Evolutionary conservation across 1,284 basidiomycete genomes (phyloP), one percentile per base, ranked within the genome.

Genomic region (Naganishia sp.): DNA sequence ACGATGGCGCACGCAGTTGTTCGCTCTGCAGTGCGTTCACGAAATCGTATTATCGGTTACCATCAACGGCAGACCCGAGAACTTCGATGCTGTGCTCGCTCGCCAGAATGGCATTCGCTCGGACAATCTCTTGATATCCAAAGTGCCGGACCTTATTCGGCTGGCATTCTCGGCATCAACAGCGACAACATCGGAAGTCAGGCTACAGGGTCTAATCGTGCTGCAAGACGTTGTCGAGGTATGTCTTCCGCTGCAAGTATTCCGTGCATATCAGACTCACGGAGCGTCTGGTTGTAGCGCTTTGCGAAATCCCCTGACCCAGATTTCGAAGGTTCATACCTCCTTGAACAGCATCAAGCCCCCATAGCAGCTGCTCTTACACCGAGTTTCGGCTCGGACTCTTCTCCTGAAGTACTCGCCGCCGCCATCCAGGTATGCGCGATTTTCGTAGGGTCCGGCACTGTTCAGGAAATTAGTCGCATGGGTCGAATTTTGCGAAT

Each of bases 131-230:
- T 70, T 81, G 35, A 77, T 74, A 51, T 76, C 75, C 41, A 73
- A 71, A 70, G 75, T 79, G 50, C 72, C 76, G 0, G 96, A 99
- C 78, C 82, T 99, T 61, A 96, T 99, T 79, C 92, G 87, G 79
- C 96, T 98, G 88, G 95, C 96, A 0, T 99, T 99, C 78, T 95
- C 91, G 7, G 95, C 96, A 0, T 94, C 92, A 39, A 93, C 95
- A 0, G 92, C 96, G 1, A 89, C 94, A 76, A 94, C 97, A 52
- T 93, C 91, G 35, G 93, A 96, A 74, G 96, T 99, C 69, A 86
- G 96, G 35, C 81, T 97, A n/a, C 90, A 94, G 75, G 96, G 96
- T 1, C 81, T 99, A 28, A 84, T 90, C 9, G 90, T 99, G 2
- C 81, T 99, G 41, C 84, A 88, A 41, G 95, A 98, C 75, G 92